Evolutionary conservation across 768 basidiomycete genomes (phyloP).

Genomic region (Phanerochaete carnosa): DNA sequence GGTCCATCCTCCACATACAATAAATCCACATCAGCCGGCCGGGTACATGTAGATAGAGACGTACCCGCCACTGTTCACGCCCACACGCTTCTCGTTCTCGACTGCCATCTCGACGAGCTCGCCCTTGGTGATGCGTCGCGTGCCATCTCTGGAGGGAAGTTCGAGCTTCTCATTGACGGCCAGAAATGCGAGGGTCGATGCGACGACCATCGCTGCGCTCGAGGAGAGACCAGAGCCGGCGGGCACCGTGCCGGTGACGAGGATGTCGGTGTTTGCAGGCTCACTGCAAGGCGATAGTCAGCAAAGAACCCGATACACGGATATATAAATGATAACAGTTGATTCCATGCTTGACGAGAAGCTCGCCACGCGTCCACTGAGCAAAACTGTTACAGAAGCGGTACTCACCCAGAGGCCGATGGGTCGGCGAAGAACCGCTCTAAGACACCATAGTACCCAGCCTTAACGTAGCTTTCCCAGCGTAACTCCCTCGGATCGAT

Average conservation of each 20-base stretch:
- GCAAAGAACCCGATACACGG: neutral
- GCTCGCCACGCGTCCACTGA: too few species aligned
- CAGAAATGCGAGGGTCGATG: conserved; percentile 77
- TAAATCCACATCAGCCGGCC: neutral
- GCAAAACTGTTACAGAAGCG: too few species aligned
- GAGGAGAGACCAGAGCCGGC: conserved; percentile 85
- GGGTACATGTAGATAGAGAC: conserved; percentile 17
- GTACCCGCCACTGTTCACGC: conserved; percentile 79
- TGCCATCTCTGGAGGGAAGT: neutral
- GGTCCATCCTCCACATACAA: conserved; percentile 65
- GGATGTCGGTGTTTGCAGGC: conserved; percentile 41
- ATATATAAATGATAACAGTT: neutral
- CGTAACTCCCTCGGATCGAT: conserved; percentile 66
- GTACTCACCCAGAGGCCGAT: neutral
- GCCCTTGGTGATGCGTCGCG: conserved; percentile 50
- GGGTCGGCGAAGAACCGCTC: conserved; percentile 5
- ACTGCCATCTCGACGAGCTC: conserved; percentile 77
- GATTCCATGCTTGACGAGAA: too few species aligned
- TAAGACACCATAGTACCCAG: conserved; percentile 69
- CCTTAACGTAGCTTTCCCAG: conserved; percentile 90
- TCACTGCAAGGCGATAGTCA: conserved; percentile 34
- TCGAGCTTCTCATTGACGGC: conserved; percentile 67
- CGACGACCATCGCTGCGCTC: conserved; percentile 89
- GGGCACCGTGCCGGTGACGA: conserved; percentile 81
- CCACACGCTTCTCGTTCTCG: conserved; percentile 82